phyloP scores from a whole-genome alignment of 441 rosid genomes.

The Euphorbia schlechtendalii region DNA sequence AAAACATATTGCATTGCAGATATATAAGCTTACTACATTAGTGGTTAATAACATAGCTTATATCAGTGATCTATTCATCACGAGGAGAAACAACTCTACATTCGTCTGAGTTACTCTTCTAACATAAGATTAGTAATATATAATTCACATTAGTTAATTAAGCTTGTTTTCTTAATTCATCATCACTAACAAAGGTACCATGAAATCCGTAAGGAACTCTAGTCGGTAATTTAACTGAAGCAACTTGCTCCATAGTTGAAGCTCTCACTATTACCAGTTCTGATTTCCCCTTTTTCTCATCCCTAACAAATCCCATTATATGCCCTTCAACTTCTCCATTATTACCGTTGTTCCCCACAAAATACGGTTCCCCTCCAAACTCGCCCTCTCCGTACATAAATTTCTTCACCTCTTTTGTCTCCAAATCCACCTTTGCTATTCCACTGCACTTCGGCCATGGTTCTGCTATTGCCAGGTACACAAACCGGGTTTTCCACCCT shows the following conservation, averaged over 20 bases:
- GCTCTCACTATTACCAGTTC: constrained; percentile 49
- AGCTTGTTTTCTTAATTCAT: constrained; percentile 25
- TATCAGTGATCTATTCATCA: no score
- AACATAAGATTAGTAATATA: no score
- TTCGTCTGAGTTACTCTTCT: no score
- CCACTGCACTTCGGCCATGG: constrained; percentile 75
- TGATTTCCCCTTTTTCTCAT: constrained; percentile 45
- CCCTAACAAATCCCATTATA: constrained; percentile 50
- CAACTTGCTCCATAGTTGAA: constrained; percentile 44
- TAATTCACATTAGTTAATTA: no score
- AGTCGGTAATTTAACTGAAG: constrained; percentile 37
- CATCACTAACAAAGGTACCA: constrained; percentile 51
- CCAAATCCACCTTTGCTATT: constrained; percentile 53
- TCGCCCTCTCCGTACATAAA: constrained; percentile 38
- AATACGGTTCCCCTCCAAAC: constrained; percentile 65
- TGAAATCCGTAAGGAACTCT: constrained; percentile 77
- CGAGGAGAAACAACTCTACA: no score
- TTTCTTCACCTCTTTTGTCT: constrained; percentile 25
- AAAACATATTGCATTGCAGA: no score
- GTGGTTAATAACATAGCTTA: no score
- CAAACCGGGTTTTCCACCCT: constrained; percentile 44
- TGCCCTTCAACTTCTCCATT: constrained; percentile 40
- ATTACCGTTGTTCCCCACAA: constrained; percentile 23
- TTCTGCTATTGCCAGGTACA: constrained; percentile 60
- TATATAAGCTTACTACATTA: no score